Base-by-base conservation (phyloP, 2,329 filamentous ascomycete genomes). In the Aspergillus brunneoviolaceus region DNA sequence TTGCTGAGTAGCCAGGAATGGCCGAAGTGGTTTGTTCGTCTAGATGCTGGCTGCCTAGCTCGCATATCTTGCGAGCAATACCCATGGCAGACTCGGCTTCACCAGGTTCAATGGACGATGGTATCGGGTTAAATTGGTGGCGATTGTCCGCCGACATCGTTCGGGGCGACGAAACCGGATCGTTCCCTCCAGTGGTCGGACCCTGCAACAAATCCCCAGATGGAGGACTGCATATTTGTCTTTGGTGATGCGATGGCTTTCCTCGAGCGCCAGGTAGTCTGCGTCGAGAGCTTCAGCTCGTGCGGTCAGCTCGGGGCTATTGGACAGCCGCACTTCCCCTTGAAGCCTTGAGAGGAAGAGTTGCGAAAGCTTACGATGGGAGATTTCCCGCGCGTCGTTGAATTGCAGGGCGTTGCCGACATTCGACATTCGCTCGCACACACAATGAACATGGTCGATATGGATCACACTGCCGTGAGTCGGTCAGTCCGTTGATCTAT, bases 81-180 rank as follows among this genome's bases (percentile, higher is more conserved):
- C 71, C 72, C 62, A 76, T 69, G 0, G 74, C 73, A 6, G 74
- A 77, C 39, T 76, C 70, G 3, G 69, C 69, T 61, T 74, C 72
- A 6, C 65, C 66, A 9, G 64, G 71, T 31, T 67, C 63, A n/a
- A 65, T 35, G 16, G 63, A 47, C 7, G 62, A 45, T 9, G 25
- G 51, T 14, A 55, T n/a, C 16, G n/a, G 49, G 27, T 45, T 45
- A 19, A 10, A n/a, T 19, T 7, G 14, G 16, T 2, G 12, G 16
- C 39, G 39, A 19, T 45, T 45, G 39, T 45, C 14, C 39, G 16
- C 16, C 16, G 14, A 5, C 14, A 3, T 19, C 5, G 12, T 7
- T 6, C 14, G 39, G 2, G 16, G 39, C 5, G 39, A 16, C 12
- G 39, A 19, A 45, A 19, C 16, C 5, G 39, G 16, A 7, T n/a